Evolutionary conservation across 306 rosid species (phyloP), one percentile per base, ranked within the genome.

Genomic region (Pyrus betulifolia): DNA sequence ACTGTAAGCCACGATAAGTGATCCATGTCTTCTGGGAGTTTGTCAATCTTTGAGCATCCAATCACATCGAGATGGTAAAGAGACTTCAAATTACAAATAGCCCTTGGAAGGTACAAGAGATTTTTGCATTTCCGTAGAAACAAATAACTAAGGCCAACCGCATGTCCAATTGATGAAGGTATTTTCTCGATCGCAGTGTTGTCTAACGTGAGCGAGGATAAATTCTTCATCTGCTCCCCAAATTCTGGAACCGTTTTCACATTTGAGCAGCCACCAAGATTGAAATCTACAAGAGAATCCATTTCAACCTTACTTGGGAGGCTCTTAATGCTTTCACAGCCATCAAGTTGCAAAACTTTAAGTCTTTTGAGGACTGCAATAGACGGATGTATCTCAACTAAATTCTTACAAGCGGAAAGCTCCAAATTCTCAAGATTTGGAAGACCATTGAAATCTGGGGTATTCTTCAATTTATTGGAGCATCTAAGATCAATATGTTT

Each of bases 191-290:
- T 35, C 0, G 40, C 40, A 35, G 40, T 6, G 2, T 0, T 2
- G 0, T 0, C 0, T 35, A 35, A 1, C 0, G 1, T 0, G 6
- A 3, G 0, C 6, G 0, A 0, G 2, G 0, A 6, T 0, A 35
- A 0, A 35, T 35, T 35, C 40, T 35, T 35, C 40, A 35, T 35
- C 2, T 35, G 40, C 9, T 35, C 40, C 9, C 9, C 40, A 35
- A 35, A 35, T 35, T 35, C 40, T 35, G 40, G 40, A 35, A 35
- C 6, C 40, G 1, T 35, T 35, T 1, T 35, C 40, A 35, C 2
- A 7, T 35, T 35, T 7, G 40, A 6, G 40, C 40, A 35, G 9
- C 40, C 40, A 7, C 0, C 0, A 35, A 35, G 40, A 35, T 0
- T 0, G 2, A 35, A 35, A 35, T 0, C 0, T 0, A 0, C 2